phyloP scores from a whole-genome alignment of 768 basidiomycete genomes.

The Hysterangium stoloniferum region DNA sequence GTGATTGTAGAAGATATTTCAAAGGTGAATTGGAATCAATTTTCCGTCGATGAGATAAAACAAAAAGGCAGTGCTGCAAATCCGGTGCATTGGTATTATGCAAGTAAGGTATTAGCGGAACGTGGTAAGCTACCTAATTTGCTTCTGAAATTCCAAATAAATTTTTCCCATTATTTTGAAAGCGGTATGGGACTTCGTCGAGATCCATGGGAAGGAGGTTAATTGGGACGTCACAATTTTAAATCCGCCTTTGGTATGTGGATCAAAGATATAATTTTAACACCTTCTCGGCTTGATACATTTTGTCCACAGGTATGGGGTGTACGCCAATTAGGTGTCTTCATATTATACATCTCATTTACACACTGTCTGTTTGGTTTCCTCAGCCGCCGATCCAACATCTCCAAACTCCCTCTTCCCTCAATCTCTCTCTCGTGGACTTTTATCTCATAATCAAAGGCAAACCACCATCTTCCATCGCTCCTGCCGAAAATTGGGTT shows the following conservation, averaged over 20 bases:
- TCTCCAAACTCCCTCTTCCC: constrained; percentile 26
- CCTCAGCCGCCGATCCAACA: neutral
- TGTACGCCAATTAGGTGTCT: neutral
- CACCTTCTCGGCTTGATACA: neutral
- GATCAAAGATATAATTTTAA: neutral
- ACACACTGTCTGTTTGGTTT: neutral
- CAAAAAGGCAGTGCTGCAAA: constrained; percentile 41
- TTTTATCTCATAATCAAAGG: constrained; percentile 23
- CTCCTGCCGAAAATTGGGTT: neutral
- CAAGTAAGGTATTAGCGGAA: constrained; percentile 62
- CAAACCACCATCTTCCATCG: constrained; percentile 14
- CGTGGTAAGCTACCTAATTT: constrained; percentile 30
- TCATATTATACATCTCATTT: neutral
- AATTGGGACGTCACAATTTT: constrained; percentile 46
- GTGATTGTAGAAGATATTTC: constrained; percentile 35
- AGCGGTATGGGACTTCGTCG: constrained; percentile 46
- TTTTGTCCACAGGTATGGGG: neutral
- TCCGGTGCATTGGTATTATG: constrained; percentile 40
- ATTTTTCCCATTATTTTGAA: neutral
- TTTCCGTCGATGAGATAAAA: constrained; percentile 35
- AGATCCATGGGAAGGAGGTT: constrained; percentile 34
- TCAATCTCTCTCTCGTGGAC: constrained; percentile 25
- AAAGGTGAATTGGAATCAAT: constrained; percentile 44
- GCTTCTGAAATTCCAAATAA: constrained; percentile 15
- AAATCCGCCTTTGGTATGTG: constrained; percentile 45